Percentiles rank a stretch among this genome's conserved stretches.
Conservation (phyloP, 1,284 basidiomycete genomes). For the Afroboletus lepidellus region DNA sequence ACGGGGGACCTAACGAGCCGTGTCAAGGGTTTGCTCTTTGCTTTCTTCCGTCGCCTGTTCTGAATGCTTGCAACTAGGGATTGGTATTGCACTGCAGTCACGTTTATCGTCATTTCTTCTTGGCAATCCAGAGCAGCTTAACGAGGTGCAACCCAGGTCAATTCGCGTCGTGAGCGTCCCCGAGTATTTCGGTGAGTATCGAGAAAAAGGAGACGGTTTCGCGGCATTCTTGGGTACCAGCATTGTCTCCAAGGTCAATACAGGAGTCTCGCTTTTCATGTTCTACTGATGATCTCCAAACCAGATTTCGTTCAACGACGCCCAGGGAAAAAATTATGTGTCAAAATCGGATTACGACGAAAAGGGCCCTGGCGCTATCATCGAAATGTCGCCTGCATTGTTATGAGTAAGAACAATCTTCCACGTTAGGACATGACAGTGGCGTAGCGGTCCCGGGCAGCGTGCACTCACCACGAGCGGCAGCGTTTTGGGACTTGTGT, state of each 20-base stretch:
- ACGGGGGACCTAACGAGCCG: slow-evolving; percentile 77
- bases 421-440: too few species aligned
- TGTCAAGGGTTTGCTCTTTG: slow-evolving; percentile 62
- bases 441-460: too few species aligned
- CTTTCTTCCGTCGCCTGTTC: background rate
- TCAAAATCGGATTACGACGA: slow-evolving; percentile 74
- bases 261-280: slow-evolving; percentile 1
- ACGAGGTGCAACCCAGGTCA: slow-evolving; percentile 68
- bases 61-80: slow-evolving; percentile 42
- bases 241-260: slow-evolving; percentile 79
- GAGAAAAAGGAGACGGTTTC: slow-evolving; percentile 79
- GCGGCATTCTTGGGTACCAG: slow-evolving; percentile 87
- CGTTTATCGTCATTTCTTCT: slow-evolving; percentile 68
- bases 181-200: slow-evolving; percentile 91
- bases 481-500: too few species aligned
- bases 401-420: too few species aligned
- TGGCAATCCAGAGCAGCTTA: slow-evolving; percentile 60
- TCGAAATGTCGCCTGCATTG: slow-evolving; percentile 72
- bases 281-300: slow-evolving; percentile 10
- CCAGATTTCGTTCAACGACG: slow-evolving; percentile 60
- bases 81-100: slow-evolving; percentile 71
- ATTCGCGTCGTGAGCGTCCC: slow-evolving; percentile 76
- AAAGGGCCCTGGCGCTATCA: slow-evolving; percentile 66
- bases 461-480: too few species aligned
- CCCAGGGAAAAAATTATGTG: slow-evolving; percentile 64